Evolutionary conservation across 2,329 filamentous ascomycete genomes (phyloP), one percentile per base, ranked within the genome.

Genomic region (Alternaria conjuncta): DNA sequence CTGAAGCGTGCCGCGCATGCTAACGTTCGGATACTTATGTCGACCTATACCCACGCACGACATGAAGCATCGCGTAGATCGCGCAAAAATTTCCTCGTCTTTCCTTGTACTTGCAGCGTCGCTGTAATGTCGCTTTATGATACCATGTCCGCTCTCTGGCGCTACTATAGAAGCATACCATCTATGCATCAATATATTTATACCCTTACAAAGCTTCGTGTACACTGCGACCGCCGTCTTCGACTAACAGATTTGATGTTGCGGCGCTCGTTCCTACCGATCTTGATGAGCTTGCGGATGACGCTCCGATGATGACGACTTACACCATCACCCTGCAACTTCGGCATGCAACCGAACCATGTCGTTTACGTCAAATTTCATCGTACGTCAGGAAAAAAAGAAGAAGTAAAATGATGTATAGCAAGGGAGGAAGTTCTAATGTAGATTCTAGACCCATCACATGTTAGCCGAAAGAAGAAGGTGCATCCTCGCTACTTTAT

Each of bases 1-100:
- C 7, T 65, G 49, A 63, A 53, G 41, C 21, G 12, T 55, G 23
- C 15, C 28, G 55, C 13, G 55, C 54, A 46, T 57, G 59, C 36
- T 23, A 11, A 30, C 20, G 20, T 10, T 20, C 8, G 13, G 23
- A n/a, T 7, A 13, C 8, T 53, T 32, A 21, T 53, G 28, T 7
- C 49, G 30, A 53, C 28, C 49, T 41, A 23, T 32, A 36, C 23
- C 7, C 4, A n/a, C 32, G 21, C 13, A 41, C 10, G 6, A 21
- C 13, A 36, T 10, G 21, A 53, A 21, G 28, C 21, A 4, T 49
- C 28, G 44, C 55, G 44, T 55, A n/a, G n/a, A 47, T 49, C 46
- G 11, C 57, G 41, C 26, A 20, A 47, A n/a, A 41, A 26, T 49
- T 43, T 49, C 30, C 23, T 23, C 15, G 23, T 50, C 30, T 46